Conservation (phyloP, 306 rosid species). For the Pueraria montana region DNA sequence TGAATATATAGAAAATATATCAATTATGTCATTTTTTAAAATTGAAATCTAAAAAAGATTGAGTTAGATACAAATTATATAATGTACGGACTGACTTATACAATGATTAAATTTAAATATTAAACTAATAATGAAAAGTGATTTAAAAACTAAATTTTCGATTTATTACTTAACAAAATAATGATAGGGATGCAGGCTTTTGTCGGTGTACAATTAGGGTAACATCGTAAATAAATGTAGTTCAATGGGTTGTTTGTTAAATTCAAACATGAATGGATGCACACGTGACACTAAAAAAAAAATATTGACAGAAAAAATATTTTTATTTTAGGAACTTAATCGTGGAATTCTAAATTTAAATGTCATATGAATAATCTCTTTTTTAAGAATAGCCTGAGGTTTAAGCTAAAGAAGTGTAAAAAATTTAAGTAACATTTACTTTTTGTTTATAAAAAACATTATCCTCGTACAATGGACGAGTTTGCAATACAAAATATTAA, state of each 20-base stretch:
- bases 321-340: too few relatives aligned
- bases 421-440: too few relatives aligned
- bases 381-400: too few relatives aligned
- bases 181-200: neutral
- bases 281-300: neutral
- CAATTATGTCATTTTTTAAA: neutral
- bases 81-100: neutral
- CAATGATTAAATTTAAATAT: neutral
- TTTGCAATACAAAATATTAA: neutral
- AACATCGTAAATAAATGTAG: neutral
- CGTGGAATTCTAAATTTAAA: too few relatives aligned
- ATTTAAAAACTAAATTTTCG: neutral
- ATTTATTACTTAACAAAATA: neutral
- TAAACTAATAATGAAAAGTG: neutral
- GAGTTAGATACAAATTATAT: neutral
- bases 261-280: neutral
- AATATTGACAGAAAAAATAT: too few relatives aligned
- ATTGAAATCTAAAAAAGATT: neutral
- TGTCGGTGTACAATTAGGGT: neutral
- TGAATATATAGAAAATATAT: neutral
- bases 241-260: neutral
- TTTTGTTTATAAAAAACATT: too few relatives aligned
- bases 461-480: too few relatives aligned
- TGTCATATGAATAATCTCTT: too few relatives aligned
- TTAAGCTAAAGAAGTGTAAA: too few relatives aligned